Base-by-base conservation (phyloP, 257 asterid species). In the Fraxinus americana region DNA sequence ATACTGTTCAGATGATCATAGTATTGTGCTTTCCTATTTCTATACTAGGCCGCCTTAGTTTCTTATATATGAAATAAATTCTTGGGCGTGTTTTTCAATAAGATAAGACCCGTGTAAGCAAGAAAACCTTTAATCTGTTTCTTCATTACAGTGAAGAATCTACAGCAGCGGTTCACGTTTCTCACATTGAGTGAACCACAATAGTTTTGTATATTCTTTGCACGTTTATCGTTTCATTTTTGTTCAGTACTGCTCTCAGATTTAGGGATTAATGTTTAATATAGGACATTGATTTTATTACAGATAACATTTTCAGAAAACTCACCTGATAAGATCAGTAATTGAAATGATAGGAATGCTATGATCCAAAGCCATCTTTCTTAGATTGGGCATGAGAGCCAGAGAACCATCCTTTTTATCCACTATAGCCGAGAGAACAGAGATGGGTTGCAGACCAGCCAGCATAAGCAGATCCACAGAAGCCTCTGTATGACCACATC, bases 401-500 rank as follows among this genome's bases (percentile, higher is more conserved):
- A 89, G 77, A 12, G 96, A 91, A 39, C 96, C 92, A 73, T 91
- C 94, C 30, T 88, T 86, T 27, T 23, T 23, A 82, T 91, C 92
- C 69, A 93, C 87, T 61, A 93, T 35, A 27, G 93, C 78, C 27
- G 98, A 88, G 71, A 93, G 87, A 74, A 87, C 90, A 23, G 97
- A 90, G 27, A 80, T 87, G 0, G 97, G 91, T 32, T 48, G 81
- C 75, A 91, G 73, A 70, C 97, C 94, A 43, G 96, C 91, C 41
- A 88, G 84, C 50, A 63, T 68, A 5, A 90, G 93, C 73, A 94
- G 79, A 87, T 89, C 96, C 54, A 90, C 92, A 32, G 97, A 94
- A 74, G 97, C 96, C 81, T 94, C 98, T 9, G 97, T 94, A 61
- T 89, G 98, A n/a, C 97, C 97, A 74, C 79, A 91, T 82, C 97